Base-by-base conservation (phyloP, 1,139 yeast species). In the Lodderomyces beijingensis region DNA sequence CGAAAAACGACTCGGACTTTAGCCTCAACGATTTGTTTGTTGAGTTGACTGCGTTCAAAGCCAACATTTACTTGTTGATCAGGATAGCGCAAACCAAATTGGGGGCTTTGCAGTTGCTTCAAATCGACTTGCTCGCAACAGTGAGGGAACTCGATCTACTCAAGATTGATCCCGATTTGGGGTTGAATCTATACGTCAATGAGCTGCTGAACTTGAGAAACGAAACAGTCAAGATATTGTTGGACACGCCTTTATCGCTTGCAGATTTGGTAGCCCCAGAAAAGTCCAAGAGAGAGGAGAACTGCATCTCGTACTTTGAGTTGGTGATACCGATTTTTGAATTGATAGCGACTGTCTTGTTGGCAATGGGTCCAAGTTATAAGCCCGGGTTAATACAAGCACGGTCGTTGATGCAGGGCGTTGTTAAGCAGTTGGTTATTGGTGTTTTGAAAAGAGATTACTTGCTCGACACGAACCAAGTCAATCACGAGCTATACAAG, bases 281-380 rank as follows among this genome's bases (percentile, higher is more conserved):
- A 19, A 48, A 49, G 19, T 37, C 15, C 8, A 28, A 14, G 11
- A 4, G 18, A 7, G 35, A 13, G 32, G 50, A 47, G 16, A 53
- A 51, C 16, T 47, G 51, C 4, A 49, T 83, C 4, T 77, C 87
- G 0, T 65, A 75, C 36, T 79, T 77, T 50, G 95, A 85, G 40
- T 60, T 86, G 13, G 64, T 85, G 28, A 70, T 80, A n/a, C 94
- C 95, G 0, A 65, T 82, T 3, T 83, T 87, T 57, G 95, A 86
- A 46, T 62, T 87, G 33, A 65, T 86, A 2, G 58, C 79, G 9
- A 79, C 94, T 0, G 65, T 85, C 5, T 60, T 83, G 7, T 61
- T 87, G 16, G 75, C 95, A 2, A 75, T 85, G 70, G 95, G 96
- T 0, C 80, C 91, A 3, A 79, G 80, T 33, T 86, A 87, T 52